Evolutionary conservation across 257 asterid species (phyloP), one percentile per base, ranked within the genome.

Genomic region (Gentiana straminea): DNA sequence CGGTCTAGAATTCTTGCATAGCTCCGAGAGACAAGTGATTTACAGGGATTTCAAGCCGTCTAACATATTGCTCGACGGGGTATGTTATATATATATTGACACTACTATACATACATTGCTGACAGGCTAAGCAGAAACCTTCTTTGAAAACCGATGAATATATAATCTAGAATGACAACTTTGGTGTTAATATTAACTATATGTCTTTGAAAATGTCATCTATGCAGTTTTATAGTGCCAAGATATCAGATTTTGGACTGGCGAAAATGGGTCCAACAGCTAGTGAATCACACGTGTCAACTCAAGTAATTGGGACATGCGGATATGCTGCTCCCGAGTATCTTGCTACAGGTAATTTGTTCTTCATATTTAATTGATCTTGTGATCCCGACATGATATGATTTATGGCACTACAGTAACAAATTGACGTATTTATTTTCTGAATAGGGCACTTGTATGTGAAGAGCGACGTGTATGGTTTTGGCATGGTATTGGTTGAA

Each of bases 251-350:
- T 57, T 85, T 84, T 57, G 94, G 94, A 51, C 66, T 85, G 33
- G 84, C 87, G 3, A 84, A 77, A 56, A 62, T 75, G 55, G 94
- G 94, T 5, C 94, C 94, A 2, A 69, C 94, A 0, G 85, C 73
- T 33, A 79, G 94, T 62, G 73, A 69, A 53, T 81, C 95, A 5
- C 95, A 85, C 1, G 84, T 85, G 24, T 57, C 86, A 0, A 82
- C 95, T 34, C 80, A 78, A 39, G 84, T 82, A 6, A 76, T 82
- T 73, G 95, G 95, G n/a, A 85, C 95, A 1, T 1, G 70, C 32
- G 95, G 95, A n/a, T 85, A 86, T 60, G 91, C 91, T 41, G 94
- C 94, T 49, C 94, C 94, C 3, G 86, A 84, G 76, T 84, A 84
- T 9, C 81, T 84, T 37, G 81, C 81, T 45, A 84, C 24, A 15